Conservation (phyloP, 495 filamentous ascomycete genomes). For the Xylaria castorea region DNA sequence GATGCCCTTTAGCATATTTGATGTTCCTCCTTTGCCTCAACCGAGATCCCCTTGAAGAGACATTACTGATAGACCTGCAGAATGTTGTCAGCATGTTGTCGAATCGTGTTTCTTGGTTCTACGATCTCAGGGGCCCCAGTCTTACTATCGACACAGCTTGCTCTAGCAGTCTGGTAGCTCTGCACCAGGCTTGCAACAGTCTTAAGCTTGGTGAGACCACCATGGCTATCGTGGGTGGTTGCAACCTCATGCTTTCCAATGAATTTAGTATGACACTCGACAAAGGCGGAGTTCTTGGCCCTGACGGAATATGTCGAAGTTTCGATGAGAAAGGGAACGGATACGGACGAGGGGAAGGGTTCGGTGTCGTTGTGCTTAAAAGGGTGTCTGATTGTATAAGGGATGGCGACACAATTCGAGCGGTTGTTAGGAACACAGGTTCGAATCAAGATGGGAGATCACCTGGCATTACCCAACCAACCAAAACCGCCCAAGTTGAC, state of each 20-base stretch:
- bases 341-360: conserved; percentile 64
- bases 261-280: conserved; percentile 21
- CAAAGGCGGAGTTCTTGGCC: conserved; percentile 27
- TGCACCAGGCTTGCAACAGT: conserved; percentile 34
- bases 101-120: conserved; percentile 56
- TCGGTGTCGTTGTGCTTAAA: conserved; percentile 63
- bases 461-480: conserved; percentile 58
- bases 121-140: conserved; percentile 48
- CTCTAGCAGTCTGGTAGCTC: conserved; percentile 33
- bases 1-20: background rate
- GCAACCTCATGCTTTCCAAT: conserved; percentile 26
- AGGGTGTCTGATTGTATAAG: conserved; percentile 50
- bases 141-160: conserved; percentile 40
- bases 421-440: conserved; percentile 58
- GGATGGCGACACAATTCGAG: conserved; percentile 58
- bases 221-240: conserved; percentile 30
- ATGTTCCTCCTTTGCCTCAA: background rate
- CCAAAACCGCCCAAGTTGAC: conserved; percentile 50
- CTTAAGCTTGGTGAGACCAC: conserved; percentile 16
- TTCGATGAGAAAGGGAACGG: conserved; percentile 64
- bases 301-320: conserved; percentile 51
- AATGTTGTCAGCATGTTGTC: conserved; percentile 51
- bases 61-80: conserved; percentile 29
- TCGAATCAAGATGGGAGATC: conserved; percentile 59
- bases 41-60: conserved; percentile 46